A percentile compares a stretch with the other conserved stretches of the same genome.
Conservation (phyloP, 2,329 filamentous ascomycete genomes). For the Geosmithia morbida region DNA sequence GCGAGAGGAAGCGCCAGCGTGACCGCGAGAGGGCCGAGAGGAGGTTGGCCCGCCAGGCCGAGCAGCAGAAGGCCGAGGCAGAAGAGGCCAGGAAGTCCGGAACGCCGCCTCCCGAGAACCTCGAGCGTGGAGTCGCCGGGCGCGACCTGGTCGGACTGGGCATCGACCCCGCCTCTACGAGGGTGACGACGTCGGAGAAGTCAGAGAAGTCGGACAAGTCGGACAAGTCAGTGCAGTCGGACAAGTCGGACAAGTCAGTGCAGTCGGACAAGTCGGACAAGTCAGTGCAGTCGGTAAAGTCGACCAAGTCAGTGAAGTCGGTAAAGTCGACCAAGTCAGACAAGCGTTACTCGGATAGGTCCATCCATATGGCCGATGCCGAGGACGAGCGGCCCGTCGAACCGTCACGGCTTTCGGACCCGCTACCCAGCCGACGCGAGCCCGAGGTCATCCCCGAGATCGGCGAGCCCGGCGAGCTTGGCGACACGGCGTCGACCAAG, state of each 20-base stretch:
- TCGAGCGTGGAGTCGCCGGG: slow-evolving; percentile 46
- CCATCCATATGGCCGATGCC: slow-evolving; percentile 10
- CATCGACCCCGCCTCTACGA: slow-evolving; percentile 37
- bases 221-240: slow-evolving; percentile 18
- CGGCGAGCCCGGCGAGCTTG: neutral
- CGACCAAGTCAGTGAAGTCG: slow-evolving; percentile 23
- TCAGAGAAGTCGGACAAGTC: neutral
- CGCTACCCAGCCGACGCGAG: neutral
- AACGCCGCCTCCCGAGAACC: slow-evolving; percentile 36
- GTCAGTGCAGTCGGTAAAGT: slow-evolving; percentile 18
- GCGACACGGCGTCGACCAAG: neutral
- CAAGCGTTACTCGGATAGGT: slow-evolving; percentile 17
- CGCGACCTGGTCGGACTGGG: slow-evolving; percentile 42
- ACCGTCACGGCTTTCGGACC: neutral
- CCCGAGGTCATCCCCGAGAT: neutral
- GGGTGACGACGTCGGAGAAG: slow-evolving; percentile 37
- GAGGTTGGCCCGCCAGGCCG: slow-evolving; percentile 50
- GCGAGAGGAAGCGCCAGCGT: slow-evolving; percentile 55
- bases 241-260: slow-evolving; percentile 23
- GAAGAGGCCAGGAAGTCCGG: slow-evolving; percentile 36
- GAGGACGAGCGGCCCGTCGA: slow-evolving; percentile 9
- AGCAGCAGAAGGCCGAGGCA: slow-evolving; percentile 47
- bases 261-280: neutral
- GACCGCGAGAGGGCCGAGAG: slow-evolving; percentile 55
- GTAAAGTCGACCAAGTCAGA: no score